Conservation (phyloP, 768 basidiomycete genomes). For the Trametes coccinea region DNA sequence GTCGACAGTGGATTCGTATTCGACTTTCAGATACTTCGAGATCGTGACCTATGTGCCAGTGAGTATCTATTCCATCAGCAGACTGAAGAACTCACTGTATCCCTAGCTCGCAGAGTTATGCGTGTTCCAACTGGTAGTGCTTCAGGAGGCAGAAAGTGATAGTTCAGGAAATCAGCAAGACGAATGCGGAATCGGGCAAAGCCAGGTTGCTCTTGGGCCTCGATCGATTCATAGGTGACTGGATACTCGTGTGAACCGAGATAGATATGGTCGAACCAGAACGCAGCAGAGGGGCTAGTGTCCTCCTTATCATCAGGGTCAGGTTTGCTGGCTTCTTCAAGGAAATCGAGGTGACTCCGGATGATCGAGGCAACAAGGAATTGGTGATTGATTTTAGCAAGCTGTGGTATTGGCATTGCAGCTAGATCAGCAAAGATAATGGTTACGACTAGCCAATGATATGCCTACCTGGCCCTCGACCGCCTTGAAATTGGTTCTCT, state of each 20-base stretch:
- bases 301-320: background rate
- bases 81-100: background rate
- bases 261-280: background rate
- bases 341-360: background rate
- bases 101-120: background rate
- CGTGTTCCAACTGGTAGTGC: background rate
- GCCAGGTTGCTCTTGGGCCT: background rate
- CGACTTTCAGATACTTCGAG: conserved; percentile 19
- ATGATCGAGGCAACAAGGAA: background rate
- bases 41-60: conserved; percentile 26
- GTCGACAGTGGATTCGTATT: conserved; percentile 26
- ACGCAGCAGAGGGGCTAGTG: background rate
- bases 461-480: conserved; percentile 5
- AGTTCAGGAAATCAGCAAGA: background rate
- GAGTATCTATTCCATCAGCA: background rate
- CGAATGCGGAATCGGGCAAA: too few species aligned
- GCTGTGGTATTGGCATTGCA: too few species aligned
- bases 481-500: conserved; percentile 4
- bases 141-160: background rate
- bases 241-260: background rate
- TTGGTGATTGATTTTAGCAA: background rate
- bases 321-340: background rate
- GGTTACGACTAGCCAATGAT: too few species aligned
- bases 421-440: background rate
- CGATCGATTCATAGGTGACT: background rate